phyloP scores from a whole-genome alignment of 1,284 basidiomycete genomes.

The Ustilago tritici region DNA sequence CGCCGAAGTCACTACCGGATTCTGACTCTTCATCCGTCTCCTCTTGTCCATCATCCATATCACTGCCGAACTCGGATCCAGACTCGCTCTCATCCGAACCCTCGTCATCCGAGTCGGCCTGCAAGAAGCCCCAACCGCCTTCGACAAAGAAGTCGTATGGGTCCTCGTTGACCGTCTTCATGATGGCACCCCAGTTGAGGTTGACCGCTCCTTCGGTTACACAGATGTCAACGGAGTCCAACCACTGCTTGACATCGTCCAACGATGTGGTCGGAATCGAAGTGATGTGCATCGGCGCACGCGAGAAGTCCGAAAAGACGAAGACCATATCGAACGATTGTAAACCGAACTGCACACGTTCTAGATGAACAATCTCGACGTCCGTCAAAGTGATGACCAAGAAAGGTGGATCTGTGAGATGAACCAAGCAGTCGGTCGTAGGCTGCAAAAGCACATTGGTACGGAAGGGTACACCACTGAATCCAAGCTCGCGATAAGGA shows the following conservation, averaged over 20 bases:
- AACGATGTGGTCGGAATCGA: constrained; percentile 63
- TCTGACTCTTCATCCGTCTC: constrained; percentile 64
- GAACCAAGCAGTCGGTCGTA: constrained; percentile 95
- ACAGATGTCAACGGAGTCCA: constrained; percentile 92
- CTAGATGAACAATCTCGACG: constrained; percentile 95
- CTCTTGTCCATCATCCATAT: constrained; percentile 66
- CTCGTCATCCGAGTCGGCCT: constrained; percentile 51
- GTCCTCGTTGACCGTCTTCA: constrained; percentile 71
- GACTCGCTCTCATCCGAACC: constrained; percentile 57
- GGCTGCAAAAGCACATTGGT: constrained; percentile 94
- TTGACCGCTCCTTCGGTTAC: constrained; percentile 97
- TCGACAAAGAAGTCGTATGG: constrained; percentile 95
- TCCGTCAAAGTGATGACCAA: constrained; percentile 93
- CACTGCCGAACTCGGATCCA: constrained; percentile 67
- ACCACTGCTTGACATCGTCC: constrained; percentile 75
- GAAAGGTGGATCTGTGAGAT: constrained; percentile 95
- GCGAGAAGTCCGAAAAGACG: constrained; percentile 95
- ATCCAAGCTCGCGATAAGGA: constrained; percentile 96
- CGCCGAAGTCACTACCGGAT: constrained; percentile 67
- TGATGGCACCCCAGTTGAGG: constrained; percentile 96
- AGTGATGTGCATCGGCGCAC: constrained; percentile 78
- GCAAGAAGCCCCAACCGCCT: constrained; percentile 93
- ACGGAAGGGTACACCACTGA: constrained; percentile 95
- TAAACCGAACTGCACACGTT: constrained; percentile 95
- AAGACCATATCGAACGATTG: constrained; percentile 98